A percentile compares a stretch with the other conserved stretches of the same genome.
These are phyloP conservation scores for Fusarium sp. DNA, from an alignment of 2,329 filamentous ascomycete species.

Conservation along the genomic window DNA sequence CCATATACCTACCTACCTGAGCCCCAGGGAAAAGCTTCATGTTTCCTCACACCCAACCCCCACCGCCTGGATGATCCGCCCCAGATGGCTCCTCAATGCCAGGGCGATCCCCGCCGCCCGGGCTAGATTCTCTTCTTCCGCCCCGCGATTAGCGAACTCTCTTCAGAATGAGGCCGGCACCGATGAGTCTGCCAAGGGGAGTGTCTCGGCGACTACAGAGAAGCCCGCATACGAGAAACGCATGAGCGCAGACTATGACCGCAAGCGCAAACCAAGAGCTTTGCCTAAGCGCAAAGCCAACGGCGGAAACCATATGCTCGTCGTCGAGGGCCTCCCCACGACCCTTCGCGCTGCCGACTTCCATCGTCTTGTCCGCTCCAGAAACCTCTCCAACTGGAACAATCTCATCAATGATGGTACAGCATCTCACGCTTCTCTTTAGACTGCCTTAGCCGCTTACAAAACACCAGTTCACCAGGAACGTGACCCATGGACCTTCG, in stretches of 20 bases:
- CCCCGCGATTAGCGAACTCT: too few relatives aligned
- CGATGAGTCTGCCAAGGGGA: conserved; percentile 4
- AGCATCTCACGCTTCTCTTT: background rate
- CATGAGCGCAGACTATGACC: background rate
- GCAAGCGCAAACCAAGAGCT: background rate
- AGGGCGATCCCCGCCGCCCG: conserved; percentile 34
- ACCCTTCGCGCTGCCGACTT: conserved; percentile 76
- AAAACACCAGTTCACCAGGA: conserved; percentile 66
- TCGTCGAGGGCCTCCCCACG: conserved; percentile 68
- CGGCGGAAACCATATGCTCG: conserved; percentile 55
- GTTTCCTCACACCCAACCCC: conserved; percentile 23
- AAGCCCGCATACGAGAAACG: background rate
- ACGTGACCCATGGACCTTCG: conserved; percentile 71
- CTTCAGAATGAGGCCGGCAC: background rate
- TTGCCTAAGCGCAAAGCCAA: background rate
- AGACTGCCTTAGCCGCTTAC: background rate
- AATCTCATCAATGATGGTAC: conserved; percentile 68
- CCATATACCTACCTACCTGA: conserved; percentile 2
- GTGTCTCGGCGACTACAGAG: background rate
- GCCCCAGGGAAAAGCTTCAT: conserved; percentile 21
- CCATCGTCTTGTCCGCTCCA: conserved; percentile 68
- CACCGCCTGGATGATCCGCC: conserved; percentile 48
- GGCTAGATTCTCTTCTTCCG: conserved; percentile 16
- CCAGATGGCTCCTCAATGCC: conserved; percentile 43
- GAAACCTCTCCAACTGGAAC: conserved; percentile 75